A percentile compares a stretch with the other conserved stretches of the same genome.
Evolutionary conservation across 208 protist genomes (phyloP).

Genomic region (Leishmania tarentolae): DNA sequence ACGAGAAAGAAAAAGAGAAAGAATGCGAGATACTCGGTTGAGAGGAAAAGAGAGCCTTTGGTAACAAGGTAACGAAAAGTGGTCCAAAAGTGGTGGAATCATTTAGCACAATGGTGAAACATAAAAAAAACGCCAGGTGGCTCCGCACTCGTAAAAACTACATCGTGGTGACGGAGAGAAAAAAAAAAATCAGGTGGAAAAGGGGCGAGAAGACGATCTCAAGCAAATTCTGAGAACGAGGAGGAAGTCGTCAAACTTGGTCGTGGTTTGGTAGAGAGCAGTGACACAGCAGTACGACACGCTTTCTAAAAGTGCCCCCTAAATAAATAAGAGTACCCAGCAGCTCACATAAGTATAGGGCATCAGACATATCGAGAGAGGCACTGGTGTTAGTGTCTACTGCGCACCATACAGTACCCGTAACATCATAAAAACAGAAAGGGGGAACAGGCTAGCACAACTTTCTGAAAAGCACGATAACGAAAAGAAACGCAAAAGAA

Average conservation of each 20-base stretch:
- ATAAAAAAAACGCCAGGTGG: background rate
- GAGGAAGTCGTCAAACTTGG: conserved; percentile 2
- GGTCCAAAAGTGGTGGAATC: background rate
- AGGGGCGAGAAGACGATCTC: background rate
- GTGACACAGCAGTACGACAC: background rate
- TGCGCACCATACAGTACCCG: background rate
- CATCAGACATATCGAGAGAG: conserved; percentile 1
- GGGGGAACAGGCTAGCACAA: background rate
- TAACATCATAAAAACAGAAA: background rate
- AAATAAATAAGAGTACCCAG: background rate
- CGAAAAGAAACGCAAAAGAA: background rate
- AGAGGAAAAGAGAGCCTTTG: background rate
- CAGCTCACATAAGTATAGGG: conserved; percentile 4
- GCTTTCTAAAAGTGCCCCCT: background rate
- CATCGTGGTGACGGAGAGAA: background rate
- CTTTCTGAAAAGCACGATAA: conserved; percentile 12
- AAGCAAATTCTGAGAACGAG: background rate
- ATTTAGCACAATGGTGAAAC: background rate
- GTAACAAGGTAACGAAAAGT: background rate
- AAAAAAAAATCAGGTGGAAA: background rate
- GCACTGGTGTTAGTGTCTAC: background rate
- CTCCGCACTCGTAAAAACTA: conserved; percentile 7
- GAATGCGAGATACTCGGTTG: background rate
- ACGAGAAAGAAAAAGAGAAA: background rate
- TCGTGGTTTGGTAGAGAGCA: background rate